Evolutionary conservation across 805 yeast species (phyloP), one percentile per base, ranked within the genome.

Genomic region (Wickerhamiella alocasiicola): DNA sequence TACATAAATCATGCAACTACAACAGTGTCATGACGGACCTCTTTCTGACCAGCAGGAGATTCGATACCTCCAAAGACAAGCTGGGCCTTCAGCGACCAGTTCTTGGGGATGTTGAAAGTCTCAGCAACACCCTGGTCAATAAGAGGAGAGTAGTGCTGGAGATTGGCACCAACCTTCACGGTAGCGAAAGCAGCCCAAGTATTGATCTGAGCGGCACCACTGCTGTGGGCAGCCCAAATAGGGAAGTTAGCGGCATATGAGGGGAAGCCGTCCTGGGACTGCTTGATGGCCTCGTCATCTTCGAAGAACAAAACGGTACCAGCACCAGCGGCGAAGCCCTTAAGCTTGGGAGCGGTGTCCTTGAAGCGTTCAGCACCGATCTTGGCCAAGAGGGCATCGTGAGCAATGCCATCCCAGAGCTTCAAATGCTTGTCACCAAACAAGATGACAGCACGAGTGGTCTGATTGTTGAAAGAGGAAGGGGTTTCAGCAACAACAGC

Each of bases 111-210:
- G 34, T 51, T 53, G 48, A 61, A 67, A 46, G 62, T 59, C 46
- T 64, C 46, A 33, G 64, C 66, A 16, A 56, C 47, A 25, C 37
- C 41, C 25, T 52, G 62, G 48, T 60, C 59, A 38, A 71, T 65
- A 36, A 58, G 57, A 34, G 63, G 68, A 54, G 66, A 67, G 64
- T 65, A 71, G 56, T 71, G 75, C 57, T 71, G 76, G 48, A 71
- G 60, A 48, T 67, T 70, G 46, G 64, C 71, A 47, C 74, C 75
- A 31, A 70, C 53, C 35, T 70, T 70, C 42, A 65, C 53, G 24
- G 59, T 60, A 39, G 62, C 59, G 19, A 71, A 55, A 19, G 69
- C 69, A 29, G 70, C 56, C 76, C 76, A 71, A n/a, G 67, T 54
- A 47, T 58, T 53, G 46, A 71, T 67, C 58, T 68, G 72, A 39